Evolutionary conservation across 768 basidiomycete species (phyloP).

Genomic region (Mycena rosella): DNA sequence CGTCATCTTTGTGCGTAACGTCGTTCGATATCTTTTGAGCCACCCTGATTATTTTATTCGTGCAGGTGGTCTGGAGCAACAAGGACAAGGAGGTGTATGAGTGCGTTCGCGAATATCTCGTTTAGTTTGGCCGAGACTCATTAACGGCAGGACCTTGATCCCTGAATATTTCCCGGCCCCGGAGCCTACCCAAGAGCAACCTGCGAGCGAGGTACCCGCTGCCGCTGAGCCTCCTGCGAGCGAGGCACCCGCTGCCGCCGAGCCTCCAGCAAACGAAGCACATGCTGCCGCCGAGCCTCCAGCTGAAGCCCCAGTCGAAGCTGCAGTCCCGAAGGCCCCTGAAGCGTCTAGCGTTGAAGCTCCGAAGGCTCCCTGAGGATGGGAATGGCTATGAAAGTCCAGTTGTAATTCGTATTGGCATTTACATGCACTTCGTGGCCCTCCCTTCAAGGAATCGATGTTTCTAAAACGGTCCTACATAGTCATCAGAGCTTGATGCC

Average conservation of each 20-base stretch:
- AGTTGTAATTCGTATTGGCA: neutral
- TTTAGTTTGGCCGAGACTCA: conserved; percentile 18
- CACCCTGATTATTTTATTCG: neutral
- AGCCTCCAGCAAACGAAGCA: neutral
- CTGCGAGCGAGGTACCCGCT: conserved; percentile 4
- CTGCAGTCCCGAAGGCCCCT: conserved; percentile 12
- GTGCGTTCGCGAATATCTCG: conserved; percentile 56
- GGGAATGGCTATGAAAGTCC: neutral
- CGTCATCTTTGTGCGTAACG: conserved; percentile 67
- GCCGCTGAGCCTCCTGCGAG: neutral
- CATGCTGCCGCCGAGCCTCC: neutral
- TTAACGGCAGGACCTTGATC: conserved; percentile 55
- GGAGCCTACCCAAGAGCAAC: conserved; percentile 7
- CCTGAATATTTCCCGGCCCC: conserved; percentile 72
- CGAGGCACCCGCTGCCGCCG: neutral
- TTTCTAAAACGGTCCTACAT: no score
- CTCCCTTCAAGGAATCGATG: no score
- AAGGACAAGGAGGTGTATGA: conserved; percentile 73
- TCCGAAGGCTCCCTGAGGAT: conserved; percentile 1
- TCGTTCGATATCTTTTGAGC: neutral
- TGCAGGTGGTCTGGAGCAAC: conserved; percentile 69
- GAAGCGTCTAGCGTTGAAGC: conserved; percentile 7
- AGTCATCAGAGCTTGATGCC: no score
- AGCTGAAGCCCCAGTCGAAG: neutral
- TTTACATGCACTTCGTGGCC: no score